phyloP scores from a whole-genome alignment of 306 rosid species.

The Ammopiptanthus mongolicus region DNA sequence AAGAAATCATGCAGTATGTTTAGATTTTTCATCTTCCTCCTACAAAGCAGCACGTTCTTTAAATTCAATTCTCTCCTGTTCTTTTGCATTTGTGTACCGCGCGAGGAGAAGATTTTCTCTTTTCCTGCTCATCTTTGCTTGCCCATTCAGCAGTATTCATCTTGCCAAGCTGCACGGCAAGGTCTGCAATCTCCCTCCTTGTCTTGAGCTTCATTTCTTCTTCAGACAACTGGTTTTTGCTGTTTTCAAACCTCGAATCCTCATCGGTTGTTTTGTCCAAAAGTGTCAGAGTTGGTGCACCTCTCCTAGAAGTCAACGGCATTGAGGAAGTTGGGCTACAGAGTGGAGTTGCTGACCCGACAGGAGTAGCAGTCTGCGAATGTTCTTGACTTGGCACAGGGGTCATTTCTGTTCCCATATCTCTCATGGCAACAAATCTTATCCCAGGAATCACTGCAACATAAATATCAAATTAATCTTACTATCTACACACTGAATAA shows the following conservation, averaged over 20 bases:
- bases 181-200: slow-evolving; percentile 86
- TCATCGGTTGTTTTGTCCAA: slow-evolving; percentile 23
- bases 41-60: slow-evolving; percentile 77
- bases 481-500: neutral
- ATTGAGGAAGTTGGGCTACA: slow-evolving; percentile 78
- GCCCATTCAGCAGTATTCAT: slow-evolving; percentile 93
- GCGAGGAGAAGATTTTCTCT: slow-evolving; percentile 28
- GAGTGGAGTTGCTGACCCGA: slow-evolving; percentile 72
- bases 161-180: slow-evolving; percentile 92
- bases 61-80: slow-evolving; percentile 56
- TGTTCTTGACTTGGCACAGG: slow-evolving; percentile 92
- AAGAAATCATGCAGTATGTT: slow-evolving; percentile 77
- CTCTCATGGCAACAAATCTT: slow-evolving; percentile 94
- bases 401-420: slow-evolving; percentile 99
- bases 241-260: slow-evolving; percentile 34
- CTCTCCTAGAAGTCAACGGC: slow-evolving; percentile 85
- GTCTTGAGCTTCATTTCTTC: slow-evolving; percentile 87
- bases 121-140: slow-evolving; percentile 67
- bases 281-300: slow-evolving; percentile 67
- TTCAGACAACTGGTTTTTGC: slow-evolving; percentile 52
- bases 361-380: slow-evolving; percentile 83
- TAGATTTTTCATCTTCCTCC: slow-evolving; percentile 90
- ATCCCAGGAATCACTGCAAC: slow-evolving; percentile 60
- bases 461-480: slow-evolving; percentile 23
- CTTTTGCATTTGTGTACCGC: slow-evolving; percentile 15